A percentile compares a stretch with the other conserved stretches of the same genome.
phyloP scores from a whole-genome alignment of 1,284 basidiomycete genomes.

The Retiboletus flavoniger region DNA sequence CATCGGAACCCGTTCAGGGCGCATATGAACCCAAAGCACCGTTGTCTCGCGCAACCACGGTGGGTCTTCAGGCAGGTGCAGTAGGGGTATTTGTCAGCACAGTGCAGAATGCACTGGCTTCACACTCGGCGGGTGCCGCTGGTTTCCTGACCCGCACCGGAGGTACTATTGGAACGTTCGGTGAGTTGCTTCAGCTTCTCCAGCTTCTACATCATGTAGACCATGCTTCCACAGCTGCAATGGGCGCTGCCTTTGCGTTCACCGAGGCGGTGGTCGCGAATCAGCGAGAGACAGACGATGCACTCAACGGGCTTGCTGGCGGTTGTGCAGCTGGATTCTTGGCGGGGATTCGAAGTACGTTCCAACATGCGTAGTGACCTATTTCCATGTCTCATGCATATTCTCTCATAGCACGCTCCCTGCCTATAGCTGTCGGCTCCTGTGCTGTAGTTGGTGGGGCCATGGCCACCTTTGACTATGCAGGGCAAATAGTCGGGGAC shows the following conservation, averaged over 20 bases:
- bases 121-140: constrained; percentile 49
- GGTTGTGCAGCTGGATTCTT: constrained; percentile 94
- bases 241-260: constrained; percentile 86
- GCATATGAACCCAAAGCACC: constrained; percentile 59
- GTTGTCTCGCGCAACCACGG: constrained; percentile 56
- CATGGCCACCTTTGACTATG: constrained; percentile 83
- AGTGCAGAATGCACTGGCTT: constrained; percentile 81
- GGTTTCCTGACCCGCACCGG: constrained; percentile 37
- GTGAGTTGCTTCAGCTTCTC: constrained; percentile 78
- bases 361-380: neutral
- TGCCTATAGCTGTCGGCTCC: constrained; percentile 81
- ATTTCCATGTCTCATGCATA: constrained; percentile 6
- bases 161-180: constrained; percentile 76
- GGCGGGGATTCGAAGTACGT: constrained; percentile 77
- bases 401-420: constrained; percentile 63
- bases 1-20: constrained; percentile 19
- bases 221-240: constrained; percentile 65
- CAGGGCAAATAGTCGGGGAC: constrained; percentile 60
- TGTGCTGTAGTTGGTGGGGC: constrained; percentile 80
- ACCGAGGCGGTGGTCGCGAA: constrained; percentile 84
- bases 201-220: constrained; percentile 69
- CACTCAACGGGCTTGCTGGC: constrained; percentile 82
- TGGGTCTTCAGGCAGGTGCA: constrained; percentile 68
- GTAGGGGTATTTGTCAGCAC: constrained; percentile 79
- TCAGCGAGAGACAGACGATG: constrained; percentile 76